Evolutionary conservation across 2,329 filamentous ascomycete genomes (phyloP), one percentile per base, ranked within the genome.

Genomic region (Aspergillus sp.): DNA sequence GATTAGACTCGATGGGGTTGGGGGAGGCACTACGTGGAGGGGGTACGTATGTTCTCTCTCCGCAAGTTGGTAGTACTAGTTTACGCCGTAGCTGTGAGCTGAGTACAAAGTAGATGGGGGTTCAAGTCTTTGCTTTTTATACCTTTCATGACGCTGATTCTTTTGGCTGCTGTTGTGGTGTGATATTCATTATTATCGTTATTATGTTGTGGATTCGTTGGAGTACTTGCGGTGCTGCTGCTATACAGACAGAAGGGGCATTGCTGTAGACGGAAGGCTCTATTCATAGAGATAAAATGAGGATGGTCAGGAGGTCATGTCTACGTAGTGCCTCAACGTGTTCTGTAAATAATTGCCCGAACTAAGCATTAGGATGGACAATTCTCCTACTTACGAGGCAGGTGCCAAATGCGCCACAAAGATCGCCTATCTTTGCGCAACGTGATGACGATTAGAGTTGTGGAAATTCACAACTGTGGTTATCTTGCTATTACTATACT

Each of bases 321-420:
- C 32, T 50, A 50, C 47, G 47, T 50, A 50, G 23, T n/a, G 5
- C 13, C 12, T 17, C 47, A 30, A 30, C 28, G 47, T 50, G 8
- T n/a, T 12, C 25, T 7, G 15, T 0, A 36, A 36, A 36, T 36
- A 36, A 36, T 12, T 36, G 13, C 15, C 23, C 23, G 47, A 30
- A 28, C 47, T 32, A 50, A 50, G 47, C 47, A 50, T 45, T 45
- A 23, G 17, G n/a, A 43, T 50, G 17, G 47, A 50, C 47, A 32
- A 50, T 10, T 17, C 17, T 17, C 13, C 25, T 13, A 23, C 5
- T 45, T 21, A 23, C 10, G 41, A 12, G 21, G 10, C 47, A 28
- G 25, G 23, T 50, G 47, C 30, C 47, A 49, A 32, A 30, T 50
- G 47, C 47, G 47, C 47, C 47, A 50, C 47, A 49, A 49, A 23